Conservation (phyloP, 129 eudicot genomes). For the Flaveria trinervia region DNA sequence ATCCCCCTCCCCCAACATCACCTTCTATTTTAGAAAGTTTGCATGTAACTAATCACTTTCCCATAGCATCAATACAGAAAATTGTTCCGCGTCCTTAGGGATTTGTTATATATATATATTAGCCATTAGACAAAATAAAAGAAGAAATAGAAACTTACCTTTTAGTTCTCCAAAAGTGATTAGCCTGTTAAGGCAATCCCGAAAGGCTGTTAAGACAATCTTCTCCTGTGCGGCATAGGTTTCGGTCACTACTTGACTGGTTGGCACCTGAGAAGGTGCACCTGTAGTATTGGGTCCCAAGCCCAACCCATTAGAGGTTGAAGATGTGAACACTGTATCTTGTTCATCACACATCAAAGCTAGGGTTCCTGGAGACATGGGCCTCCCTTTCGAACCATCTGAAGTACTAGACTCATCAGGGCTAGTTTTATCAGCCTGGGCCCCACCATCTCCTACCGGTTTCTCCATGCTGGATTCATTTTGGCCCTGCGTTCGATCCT, state of each 20-base stretch:
- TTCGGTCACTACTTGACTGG: slow-evolving; percentile 51
- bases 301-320: slow-evolving; percentile 45
- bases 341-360: slow-evolving; percentile 96
- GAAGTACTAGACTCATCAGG: slow-evolving; percentile 46
- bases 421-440: slow-evolving; percentile 43
- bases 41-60: background rate
- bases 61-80: background rate
- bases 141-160: slow-evolving; percentile 46
- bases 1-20: too few relatives aligned
- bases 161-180: slow-evolving; percentile 80
- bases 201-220: slow-evolving; percentile 70
- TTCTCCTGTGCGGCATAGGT: slow-evolving; percentile 75
- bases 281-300: slow-evolving; percentile 30
- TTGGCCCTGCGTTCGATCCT: slow-evolving; percentile 49
- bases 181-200: slow-evolving; percentile 81
- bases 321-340: slow-evolving; percentile 59
- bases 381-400: slow-evolving; percentile 59
- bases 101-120: slow-evolving; percentile 10
- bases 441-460: slow-evolving; percentile 37
- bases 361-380: slow-evolving; percentile 88
- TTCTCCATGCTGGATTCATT: slow-evolving; percentile 46
- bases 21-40: too few relatives aligned
- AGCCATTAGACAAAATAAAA: slow-evolving; percentile 9
- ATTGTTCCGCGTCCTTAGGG: background rate
- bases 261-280: slow-evolving; percentile 47